Evolutionary conservation across 2,329 filamentous ascomycete species (phyloP).

Genomic region (Penicillium glabrum): DNA sequence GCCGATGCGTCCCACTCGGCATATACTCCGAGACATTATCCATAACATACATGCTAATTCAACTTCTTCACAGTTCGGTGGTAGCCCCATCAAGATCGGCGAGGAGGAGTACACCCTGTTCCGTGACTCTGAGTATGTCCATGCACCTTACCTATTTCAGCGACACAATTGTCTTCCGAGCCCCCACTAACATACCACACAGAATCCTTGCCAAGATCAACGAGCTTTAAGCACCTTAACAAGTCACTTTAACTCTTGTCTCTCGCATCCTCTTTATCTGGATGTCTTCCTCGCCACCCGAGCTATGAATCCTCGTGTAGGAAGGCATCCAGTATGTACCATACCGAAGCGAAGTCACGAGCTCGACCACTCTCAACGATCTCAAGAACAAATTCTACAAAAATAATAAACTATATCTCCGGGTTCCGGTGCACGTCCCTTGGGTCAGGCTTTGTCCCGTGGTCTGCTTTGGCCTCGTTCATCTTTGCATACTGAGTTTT

Average conservation of each 20-base stretch:
- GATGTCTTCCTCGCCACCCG: constrained; percentile 2
- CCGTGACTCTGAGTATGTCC: constrained; percentile 93
- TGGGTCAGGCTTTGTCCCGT: background rate
- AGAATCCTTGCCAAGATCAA: constrained; percentile 99
- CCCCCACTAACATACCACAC: constrained; percentile 18
- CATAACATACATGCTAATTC: constrained; percentile 17
- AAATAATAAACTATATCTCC: constrained; percentile 14
- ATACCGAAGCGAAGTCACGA: constrained; percentile 35
- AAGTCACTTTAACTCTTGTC: constrained; percentile 11
- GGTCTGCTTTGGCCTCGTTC: constrained; percentile 2
- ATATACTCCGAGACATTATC: background rate
- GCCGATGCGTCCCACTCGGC: background rate
- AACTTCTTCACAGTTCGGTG: constrained; percentile 69
- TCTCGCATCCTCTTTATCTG: constrained; percentile 19
- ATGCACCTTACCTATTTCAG: background rate
- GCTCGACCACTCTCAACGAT: constrained; percentile 24
- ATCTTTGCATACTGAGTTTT: constrained; percentile 27
- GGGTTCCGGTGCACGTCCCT: background rate
- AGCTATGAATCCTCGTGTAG: constrained; percentile 15
- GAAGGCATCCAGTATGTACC: constrained; percentile 28
- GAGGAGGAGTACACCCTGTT: constrained; percentile 96
- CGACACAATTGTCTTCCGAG: background rate
- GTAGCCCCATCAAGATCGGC: constrained; percentile 92
- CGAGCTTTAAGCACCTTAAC: constrained; percentile 62
- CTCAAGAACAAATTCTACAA: constrained; percentile 25